These are phyloP conservation scores for Xylaria bambusicola DNA, from an alignment of 495 filamentous ascomycete species.

Conservation along the genomic window DNA sequence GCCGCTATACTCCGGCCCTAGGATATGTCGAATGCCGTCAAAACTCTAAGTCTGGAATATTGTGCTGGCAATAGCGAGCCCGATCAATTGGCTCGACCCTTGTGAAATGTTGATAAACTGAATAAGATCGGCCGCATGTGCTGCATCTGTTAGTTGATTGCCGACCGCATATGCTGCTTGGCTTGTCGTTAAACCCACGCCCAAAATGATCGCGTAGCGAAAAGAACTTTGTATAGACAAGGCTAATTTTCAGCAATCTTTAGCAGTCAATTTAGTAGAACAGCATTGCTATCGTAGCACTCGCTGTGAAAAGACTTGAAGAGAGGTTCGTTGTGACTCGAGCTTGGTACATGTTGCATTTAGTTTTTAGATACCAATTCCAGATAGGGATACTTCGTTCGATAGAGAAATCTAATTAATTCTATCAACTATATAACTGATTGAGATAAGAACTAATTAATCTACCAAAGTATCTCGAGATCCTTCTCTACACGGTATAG, in stretches of 20 bases:
- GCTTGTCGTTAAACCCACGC: conserved; percentile 50
- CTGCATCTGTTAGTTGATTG: conserved; percentile 42
- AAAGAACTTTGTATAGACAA: conserved; percentile 55
- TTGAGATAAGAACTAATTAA: too few relatives aligned
- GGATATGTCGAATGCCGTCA: conserved; percentile 27
- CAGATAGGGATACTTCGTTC: too few relatives aligned
- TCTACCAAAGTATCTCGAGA: conserved; percentile 33
- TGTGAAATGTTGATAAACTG: conserved; percentile 57
- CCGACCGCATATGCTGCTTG: conserved; percentile 56
- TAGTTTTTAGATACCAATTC: too few relatives aligned
- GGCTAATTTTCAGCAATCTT: conserved; percentile 49
- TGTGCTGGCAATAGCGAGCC: conserved; percentile 53
- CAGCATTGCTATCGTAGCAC: too few relatives aligned
- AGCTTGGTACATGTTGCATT: too few relatives aligned
- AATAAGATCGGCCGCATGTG: conserved; percentile 41
- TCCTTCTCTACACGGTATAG: not conserved
- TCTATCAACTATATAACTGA: too few relatives aligned
- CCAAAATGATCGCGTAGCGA: conserved; percentile 52
- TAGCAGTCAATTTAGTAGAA: too few relatives aligned
- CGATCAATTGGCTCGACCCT: conserved; percentile 49
- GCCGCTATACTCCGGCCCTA: conserved; percentile 30
- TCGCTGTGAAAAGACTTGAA: too few relatives aligned
- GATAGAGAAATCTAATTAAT: too few relatives aligned
- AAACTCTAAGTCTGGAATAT: conserved; percentile 53
- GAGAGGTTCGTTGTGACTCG: too few relatives aligned